These are phyloP conservation scores for Cucumis melo DNA, from an alignment of 306 rosid species.

Conservation along the genomic window DNA sequence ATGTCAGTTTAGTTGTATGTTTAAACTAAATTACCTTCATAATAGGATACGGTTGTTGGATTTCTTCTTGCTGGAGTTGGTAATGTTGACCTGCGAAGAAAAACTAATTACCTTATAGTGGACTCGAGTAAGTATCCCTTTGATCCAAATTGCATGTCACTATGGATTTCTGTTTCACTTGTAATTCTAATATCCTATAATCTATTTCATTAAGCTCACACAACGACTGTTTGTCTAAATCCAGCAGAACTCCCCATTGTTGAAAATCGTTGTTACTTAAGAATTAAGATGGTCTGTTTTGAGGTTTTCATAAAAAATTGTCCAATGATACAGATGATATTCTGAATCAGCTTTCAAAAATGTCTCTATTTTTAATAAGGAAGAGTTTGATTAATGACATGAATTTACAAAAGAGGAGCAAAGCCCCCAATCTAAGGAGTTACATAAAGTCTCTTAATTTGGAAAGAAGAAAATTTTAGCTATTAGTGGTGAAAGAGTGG, in stretches of 20 bases:
- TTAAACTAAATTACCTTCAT: background rate
- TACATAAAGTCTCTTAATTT: background rate
- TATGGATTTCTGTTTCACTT: background rate
- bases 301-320: background rate
- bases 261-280: background rate
- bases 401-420: background rate
- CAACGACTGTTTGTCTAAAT: background rate
- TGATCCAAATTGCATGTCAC: background rate
- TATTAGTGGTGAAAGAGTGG: background rate
- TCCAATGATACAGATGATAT: background rate
- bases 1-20: background rate
- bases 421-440: background rate
- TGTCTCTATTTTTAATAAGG: background rate
- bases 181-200: background rate
- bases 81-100: constrained; percentile 80
- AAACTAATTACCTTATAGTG: constrained; percentile 84
- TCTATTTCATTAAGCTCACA: background rate
- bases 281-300: background rate
- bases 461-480: background rate
- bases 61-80: constrained; percentile 97
- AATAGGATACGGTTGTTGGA: constrained; percentile 81
- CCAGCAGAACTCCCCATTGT: background rate
- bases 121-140: constrained; percentile 62
- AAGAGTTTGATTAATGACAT: background rate
- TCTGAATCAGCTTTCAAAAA: background rate